A percentile compares a stretch with the other conserved stretches of the same genome.
Evolutionary conservation across 768 basidiomycete species (phyloP).

Genomic region (Clitopilus hobsonii): DNA sequence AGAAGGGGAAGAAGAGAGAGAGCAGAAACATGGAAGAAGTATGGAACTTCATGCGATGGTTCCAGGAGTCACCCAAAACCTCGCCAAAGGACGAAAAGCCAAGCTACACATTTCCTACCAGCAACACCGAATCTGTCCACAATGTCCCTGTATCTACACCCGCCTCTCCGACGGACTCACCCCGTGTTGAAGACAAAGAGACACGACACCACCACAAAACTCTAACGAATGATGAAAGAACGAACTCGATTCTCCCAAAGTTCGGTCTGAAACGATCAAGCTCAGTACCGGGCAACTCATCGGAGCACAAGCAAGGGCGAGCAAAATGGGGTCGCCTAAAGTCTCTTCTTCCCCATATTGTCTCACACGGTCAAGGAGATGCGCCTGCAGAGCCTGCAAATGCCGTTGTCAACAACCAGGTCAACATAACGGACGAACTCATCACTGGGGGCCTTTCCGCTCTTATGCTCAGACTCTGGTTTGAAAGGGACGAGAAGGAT

Average conservation of each 20-base stretch:
- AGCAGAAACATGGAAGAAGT: constrained; percentile 41
- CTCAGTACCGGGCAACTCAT: constrained; percentile 25
- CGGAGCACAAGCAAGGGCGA: constrained; percentile 20
- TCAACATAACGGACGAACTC: constrained; percentile 81
- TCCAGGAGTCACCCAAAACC: constrained; percentile 46
- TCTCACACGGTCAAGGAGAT: constrained; percentile 25
- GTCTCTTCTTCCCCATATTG: constrained; percentile 58
- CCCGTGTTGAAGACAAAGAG: not conserved
- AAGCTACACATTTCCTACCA: constrained; percentile 24
- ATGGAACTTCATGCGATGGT: constrained; percentile 54
- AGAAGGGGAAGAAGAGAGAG: constrained; percentile 51
- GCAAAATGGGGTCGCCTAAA: constrained; percentile 64
- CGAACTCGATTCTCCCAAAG: constrained; percentile 3
- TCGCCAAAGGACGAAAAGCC: constrained; percentile 43
- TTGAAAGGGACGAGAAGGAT: constrained; percentile 84
- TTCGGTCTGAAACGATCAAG: constrained; percentile 24
- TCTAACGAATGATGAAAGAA: not conserved
- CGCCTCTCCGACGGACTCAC: not conserved
- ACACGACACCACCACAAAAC: not conserved
- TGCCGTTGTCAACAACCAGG: constrained; percentile 41
- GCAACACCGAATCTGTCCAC: not conserved
- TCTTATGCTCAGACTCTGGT: constrained; percentile 76
- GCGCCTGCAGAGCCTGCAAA: constrained; percentile 6
- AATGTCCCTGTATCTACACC: not conserved
- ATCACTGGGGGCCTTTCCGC: constrained; percentile 76